Percentiles rank a stretch among this genome's conserved stretches.
Evolutionary conservation across 306 rosid species (phyloP).

Genomic region (Ceratonia siliqua): DNA sequence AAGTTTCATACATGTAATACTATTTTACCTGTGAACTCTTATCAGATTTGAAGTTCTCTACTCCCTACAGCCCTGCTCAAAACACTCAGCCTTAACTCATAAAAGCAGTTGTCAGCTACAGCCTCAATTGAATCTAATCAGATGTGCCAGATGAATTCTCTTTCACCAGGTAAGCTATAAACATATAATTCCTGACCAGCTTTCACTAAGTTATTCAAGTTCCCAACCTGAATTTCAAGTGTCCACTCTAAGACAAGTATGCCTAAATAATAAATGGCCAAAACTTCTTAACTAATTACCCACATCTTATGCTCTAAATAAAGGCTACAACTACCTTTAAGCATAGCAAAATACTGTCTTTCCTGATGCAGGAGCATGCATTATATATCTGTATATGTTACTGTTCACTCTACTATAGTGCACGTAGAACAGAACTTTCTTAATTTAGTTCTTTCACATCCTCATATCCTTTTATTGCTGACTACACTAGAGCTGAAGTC

Average conservation of each 20-base stretch:
- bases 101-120: neutral
- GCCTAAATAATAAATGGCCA: neutral
- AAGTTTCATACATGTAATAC: neutral
- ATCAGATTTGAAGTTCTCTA: neutral
- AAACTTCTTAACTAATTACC: neutral
- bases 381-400: neutral
- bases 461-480: neutral
- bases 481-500: neutral
- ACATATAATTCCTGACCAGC: neutral
- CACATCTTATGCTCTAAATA: neutral
- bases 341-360: neutral
- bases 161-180: neutral
- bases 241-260: neutral
- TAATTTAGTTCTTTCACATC: neutral
- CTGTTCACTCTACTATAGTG: neutral
- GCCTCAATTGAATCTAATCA: slow-evolving; percentile 7
- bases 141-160: neutral
- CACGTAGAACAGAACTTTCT: neutral
- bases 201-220: neutral
- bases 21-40: neutral
- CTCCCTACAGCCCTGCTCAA: neutral
- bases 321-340: neutral
- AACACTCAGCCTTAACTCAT: neutral
- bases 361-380: neutral
- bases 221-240: neutral